Conservation (phyloP, 257 asterid genomes). For the Verbascum thapsus region DNA sequence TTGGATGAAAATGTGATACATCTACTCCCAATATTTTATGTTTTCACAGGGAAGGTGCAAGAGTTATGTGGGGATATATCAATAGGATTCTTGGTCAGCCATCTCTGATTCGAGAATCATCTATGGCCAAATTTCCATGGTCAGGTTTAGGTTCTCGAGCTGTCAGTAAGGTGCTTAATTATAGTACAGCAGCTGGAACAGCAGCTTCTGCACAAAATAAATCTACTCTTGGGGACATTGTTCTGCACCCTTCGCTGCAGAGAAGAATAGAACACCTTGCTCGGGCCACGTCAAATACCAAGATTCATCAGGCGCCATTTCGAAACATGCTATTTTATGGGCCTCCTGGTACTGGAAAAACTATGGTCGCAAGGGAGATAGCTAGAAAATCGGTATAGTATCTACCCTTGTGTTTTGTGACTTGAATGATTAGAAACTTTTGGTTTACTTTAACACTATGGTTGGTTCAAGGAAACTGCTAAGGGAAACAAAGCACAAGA, state of each 20-base stretch:
- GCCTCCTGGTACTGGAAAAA: slow-evolving; percentile 98
- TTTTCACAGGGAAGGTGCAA: slow-evolving; percentile 87
- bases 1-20: slow-evolving; percentile 6
- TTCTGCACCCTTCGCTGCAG: slow-evolving; percentile 86
- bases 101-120: slow-evolving; percentile 96
- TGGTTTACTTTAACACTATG: not conserved
- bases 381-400: slow-evolving; percentile 88
- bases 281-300: slow-evolving; percentile 95
- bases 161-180: slow-evolving; percentile 47
- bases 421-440: slow-evolving; percentile 6
- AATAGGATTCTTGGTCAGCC: slow-evolving; percentile 98
- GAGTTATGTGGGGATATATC: slow-evolving; percentile 91
- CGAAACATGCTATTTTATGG: slow-evolving; percentile 98
- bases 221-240: slow-evolving; percentile 62
- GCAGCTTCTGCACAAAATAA: slow-evolving; percentile 51
- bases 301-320: slow-evolving; percentile 90
- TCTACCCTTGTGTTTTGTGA: not conserved
- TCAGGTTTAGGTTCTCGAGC: slow-evolving; percentile 73
- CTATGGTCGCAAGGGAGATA: slow-evolving; percentile 97
- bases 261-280: slow-evolving; percentile 92
- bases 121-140: slow-evolving; percentile 88
- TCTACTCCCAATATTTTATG: slow-evolving; percentile 6
- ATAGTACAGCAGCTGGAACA: slow-evolving; percentile 52
- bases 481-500: too few relatives aligned
- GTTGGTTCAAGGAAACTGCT: too few relatives aligned